Conservation (phyloP, 768 basidiomycete genomes). For the Kwoniella sp. region DNA sequence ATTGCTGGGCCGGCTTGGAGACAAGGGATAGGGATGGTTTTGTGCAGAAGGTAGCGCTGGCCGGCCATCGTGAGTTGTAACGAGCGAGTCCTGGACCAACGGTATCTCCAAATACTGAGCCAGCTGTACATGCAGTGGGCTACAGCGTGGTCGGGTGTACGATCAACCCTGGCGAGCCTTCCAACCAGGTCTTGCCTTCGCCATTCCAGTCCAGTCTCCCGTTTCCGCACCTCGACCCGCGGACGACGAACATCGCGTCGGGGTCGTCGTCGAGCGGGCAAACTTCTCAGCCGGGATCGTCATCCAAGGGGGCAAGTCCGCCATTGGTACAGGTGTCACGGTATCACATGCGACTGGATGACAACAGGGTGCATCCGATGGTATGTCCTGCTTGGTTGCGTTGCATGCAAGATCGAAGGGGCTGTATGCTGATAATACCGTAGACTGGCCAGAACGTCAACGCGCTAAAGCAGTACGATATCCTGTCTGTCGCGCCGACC, state of each 20-base stretch:
- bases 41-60: constrained; percentile 20
- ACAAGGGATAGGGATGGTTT: constrained; percentile 27
- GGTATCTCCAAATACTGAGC: not conserved
- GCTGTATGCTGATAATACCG: not conserved
- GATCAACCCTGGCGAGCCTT: constrained; percentile 23
- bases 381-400: constrained; percentile 29
- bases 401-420: not conserved
- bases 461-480: constrained; percentile 34
- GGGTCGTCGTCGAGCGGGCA: not conserved
- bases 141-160: constrained; percentile 41
- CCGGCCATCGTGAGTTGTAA: constrained; percentile 41
- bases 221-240: constrained; percentile 39
- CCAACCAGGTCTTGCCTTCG: constrained; percentile 21
- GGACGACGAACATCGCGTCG: constrained; percentile 10
- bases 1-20: constrained; percentile 36
- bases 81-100: not conserved
- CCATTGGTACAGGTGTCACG: constrained; percentile 42
- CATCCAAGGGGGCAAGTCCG: constrained; percentile 2
- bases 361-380: constrained; percentile 37
- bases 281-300: not conserved
- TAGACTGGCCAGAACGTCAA: constrained; percentile 34
- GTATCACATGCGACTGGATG: constrained; percentile 44
- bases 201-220: constrained; percentile 37
- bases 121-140: constrained; percentile 27
- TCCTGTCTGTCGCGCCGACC: constrained; percentile 42